A percentile compares a stretch with the other conserved stretches of the same genome.
phyloP scores from a whole-genome alignment of 2,329 filamentous ascomycete species.

The Neonectria hederae region DNA sequence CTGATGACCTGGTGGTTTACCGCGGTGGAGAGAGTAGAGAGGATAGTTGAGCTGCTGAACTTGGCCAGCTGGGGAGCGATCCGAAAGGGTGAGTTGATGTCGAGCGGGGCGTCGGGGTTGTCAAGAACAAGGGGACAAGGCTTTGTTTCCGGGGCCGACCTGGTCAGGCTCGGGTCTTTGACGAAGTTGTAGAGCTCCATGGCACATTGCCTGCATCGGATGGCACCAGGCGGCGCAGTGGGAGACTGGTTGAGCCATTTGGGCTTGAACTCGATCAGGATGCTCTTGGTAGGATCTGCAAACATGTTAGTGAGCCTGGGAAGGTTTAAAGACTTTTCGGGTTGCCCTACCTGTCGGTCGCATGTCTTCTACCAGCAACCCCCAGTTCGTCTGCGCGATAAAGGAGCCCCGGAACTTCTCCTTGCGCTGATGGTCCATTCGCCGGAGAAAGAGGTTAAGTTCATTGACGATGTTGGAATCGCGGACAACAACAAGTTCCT shows the following conservation, averaged over 20 bases:
- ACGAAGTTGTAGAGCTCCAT: constrained; percentile 52
- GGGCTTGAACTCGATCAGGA: constrained; percentile 79
- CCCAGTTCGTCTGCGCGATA: constrained; percentile 67
- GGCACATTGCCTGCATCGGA: constrained; percentile 80
- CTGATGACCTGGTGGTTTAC: constrained; percentile 49
- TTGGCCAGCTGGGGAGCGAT: constrained; percentile 48
- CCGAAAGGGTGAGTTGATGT: constrained; percentile 54
- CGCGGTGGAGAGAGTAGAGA: constrained; percentile 41
- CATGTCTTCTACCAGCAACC: constrained; percentile 81
- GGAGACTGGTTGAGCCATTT: constrained; percentile 86
- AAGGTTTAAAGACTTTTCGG: neutral
- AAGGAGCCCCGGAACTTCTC: constrained; percentile 60
- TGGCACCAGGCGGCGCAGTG: constrained; percentile 69
- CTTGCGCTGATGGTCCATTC: constrained; percentile 56
- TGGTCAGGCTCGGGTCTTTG: constrained; percentile 46
- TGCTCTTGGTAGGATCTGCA: constrained; percentile 43
- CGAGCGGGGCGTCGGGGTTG: constrained; percentile 57
- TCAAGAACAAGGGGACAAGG: constrained; percentile 75
- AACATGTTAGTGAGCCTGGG: constrained; percentile 11
- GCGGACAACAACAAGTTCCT: constrained; percentile 51
- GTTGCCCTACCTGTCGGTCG: constrained; percentile 44
- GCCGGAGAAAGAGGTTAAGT: constrained; percentile 63
- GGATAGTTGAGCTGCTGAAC: constrained; percentile 42
- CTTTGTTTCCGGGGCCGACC: constrained; percentile 50
- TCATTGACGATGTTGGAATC: constrained; percentile 50